Evolutionary conservation across 345 rosid species (phyloP).

Genomic region (Streptanthus diversifolius): DNA sequence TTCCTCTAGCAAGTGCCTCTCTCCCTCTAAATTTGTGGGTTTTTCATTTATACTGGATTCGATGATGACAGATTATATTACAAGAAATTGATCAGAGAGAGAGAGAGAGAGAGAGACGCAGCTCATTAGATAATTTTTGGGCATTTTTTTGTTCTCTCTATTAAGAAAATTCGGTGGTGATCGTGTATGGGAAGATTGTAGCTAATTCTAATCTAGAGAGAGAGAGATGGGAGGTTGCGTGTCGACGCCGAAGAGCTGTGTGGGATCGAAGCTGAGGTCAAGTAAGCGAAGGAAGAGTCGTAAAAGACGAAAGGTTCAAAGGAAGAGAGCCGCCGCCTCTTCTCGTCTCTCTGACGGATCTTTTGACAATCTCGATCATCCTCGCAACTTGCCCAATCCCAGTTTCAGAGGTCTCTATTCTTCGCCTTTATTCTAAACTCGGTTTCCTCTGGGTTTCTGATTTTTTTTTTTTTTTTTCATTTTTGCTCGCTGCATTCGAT

Average conservation of each 20-base stretch:
- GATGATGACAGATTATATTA: slow-evolving; percentile 23
- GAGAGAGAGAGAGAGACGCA: neutral
- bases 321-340: slow-evolving; percentile 44
- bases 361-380: slow-evolving; percentile 49
- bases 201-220: slow-evolving; percentile 23
- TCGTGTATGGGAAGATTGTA: slow-evolving; percentile 5
- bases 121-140: slow-evolving; percentile 5
- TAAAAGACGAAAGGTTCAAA: slow-evolving; percentile 40
- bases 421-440: neutral
- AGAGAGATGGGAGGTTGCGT: slow-evolving; percentile 76
- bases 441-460: neutral
- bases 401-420: slow-evolving; percentile 46
- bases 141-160: neutral
- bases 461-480: neutral
- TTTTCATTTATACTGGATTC: slow-evolving; percentile 21
- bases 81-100: slow-evolving; percentile 18
- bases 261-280: slow-evolving; percentile 55
- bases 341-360: slow-evolving; percentile 58
- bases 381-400: slow-evolving; percentile 48
- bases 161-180: neutral
- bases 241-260: slow-evolving; percentile 69
- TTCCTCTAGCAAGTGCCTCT: neutral
- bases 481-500: neutral
- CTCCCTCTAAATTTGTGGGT: slow-evolving; percentile 6
- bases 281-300: slow-evolving; percentile 49